A percentile compares a stretch with the other conserved stretches of the same genome.
These are phyloP conservation scores for Filobasidium floriforme DNA, from an alignment of 768 basidiomycete genomes.

Conservation along the genomic window DNA sequence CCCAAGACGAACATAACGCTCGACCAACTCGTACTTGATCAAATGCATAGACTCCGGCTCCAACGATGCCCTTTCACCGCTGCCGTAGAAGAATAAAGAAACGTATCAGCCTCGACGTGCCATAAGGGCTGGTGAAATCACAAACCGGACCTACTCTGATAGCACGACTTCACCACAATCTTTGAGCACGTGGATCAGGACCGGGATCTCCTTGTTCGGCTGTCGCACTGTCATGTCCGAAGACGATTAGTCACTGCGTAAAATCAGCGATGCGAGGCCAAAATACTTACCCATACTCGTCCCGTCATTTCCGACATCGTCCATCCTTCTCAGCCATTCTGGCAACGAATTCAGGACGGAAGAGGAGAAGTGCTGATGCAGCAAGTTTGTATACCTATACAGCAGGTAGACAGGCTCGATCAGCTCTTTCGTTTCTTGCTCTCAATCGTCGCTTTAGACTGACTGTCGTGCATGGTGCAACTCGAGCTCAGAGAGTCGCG, in stretches of 20 bases:
- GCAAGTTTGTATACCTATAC: conserved; percentile 70
- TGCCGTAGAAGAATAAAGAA: conserved; percentile 30
- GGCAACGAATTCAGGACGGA: conserved; percentile 79
- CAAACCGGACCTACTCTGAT: conserved; percentile 44
- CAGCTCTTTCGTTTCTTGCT: neutral
- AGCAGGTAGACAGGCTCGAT: neutral
- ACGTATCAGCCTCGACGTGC: neutral
- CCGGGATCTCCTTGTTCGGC: conserved; percentile 67
- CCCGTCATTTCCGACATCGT: conserved; percentile 72
- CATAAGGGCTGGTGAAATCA: neutral
- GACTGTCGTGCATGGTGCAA: conserved; percentile 68
- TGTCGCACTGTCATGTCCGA: conserved; percentile 54
- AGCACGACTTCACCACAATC: conserved; percentile 52
- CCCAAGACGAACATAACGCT: conserved; percentile 47
- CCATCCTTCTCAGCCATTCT: conserved; percentile 63
- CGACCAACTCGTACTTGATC: conserved; percentile 66
- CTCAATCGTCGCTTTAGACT: conserved; percentile 22
- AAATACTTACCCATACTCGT: conserved; percentile 48
- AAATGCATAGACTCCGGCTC: conserved; percentile 73
- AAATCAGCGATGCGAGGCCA: neutral
- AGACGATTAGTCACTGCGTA: conserved; percentile 16
- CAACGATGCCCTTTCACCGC: conserved; percentile 67
- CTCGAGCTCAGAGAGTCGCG: conserved; percentile 73
- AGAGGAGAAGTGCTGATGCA: conserved; percentile 68
- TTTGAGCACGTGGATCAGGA: conserved; percentile 70